Percentiles rank a stretch among this genome's conserved stretches.
Evolutionary conservation across 208 protist species (phyloP).

Genomic region (Trypanosoma vivax): DNA sequence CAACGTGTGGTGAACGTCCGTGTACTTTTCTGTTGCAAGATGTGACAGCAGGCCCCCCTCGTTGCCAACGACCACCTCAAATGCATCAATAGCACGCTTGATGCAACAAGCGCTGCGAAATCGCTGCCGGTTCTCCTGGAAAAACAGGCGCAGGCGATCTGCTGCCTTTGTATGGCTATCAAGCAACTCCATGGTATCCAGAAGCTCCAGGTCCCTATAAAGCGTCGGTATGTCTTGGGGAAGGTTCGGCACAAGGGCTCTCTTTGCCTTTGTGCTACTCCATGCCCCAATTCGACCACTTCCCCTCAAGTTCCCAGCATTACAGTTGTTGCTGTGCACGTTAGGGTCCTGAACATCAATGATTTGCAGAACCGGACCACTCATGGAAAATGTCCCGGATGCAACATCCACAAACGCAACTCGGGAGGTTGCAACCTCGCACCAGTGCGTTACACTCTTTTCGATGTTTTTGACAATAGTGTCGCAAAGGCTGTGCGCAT

Average conservation of each 20-base stretch:
- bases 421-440: conserved; percentile 31
- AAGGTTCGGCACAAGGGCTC: conserved; percentile 17
- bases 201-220: conserved; percentile 55
- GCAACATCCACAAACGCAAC: conserved; percentile 21
- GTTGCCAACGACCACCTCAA: conserved; percentile 60
- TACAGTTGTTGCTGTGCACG: conserved; percentile 1
- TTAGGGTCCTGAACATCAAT: conserved; percentile 13
- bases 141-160: conserved; percentile 27
- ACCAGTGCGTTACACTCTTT: conserved; percentile 47
- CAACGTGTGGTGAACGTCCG: conserved; percentile 49
- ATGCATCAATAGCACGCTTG: conserved; percentile 50
- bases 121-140: conserved; percentile 54
- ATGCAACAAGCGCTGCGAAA: conserved; percentile 64
- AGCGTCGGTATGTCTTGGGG: conserved; percentile 15
- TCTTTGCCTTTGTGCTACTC: background rate
- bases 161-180: conserved; percentile 13
- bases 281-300: background rate
- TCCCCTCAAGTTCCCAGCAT: background rate
- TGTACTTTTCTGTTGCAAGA: conserved; percentile 73
- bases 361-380: conserved; percentile 34
- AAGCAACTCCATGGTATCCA: conserved; percentile 40
- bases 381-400: conserved; percentile 22
- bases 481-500: conserved; percentile 51
- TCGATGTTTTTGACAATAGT: conserved; percentile 53
- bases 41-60: conserved; percentile 76